Base-by-base conservation (phyloP, 805 yeast species). In the Scheffersomyces spartinae region DNA sequence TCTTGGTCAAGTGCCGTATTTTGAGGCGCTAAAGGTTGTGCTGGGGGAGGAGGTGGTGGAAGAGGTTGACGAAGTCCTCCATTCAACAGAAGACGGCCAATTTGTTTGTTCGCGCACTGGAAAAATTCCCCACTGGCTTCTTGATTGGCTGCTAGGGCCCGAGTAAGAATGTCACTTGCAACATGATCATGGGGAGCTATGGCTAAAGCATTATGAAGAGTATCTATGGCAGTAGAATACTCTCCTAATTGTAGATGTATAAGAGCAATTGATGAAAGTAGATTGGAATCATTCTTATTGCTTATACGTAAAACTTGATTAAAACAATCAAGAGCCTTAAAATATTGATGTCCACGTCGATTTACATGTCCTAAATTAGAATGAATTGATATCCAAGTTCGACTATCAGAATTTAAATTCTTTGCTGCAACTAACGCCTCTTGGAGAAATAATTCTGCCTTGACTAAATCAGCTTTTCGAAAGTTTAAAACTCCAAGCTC, bases 401-500 rank as follows among this genome's bases (percentile, higher is more conserved):
- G 74, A 4, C 88, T 73, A 35, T 84, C 94, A 6, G 86, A 71
- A 37, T 79, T 76, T 32, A 82, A 56, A 30, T 66, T 63, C 35
- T 63, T 70, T 1, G 91, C 77, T 1, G 81, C 79, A 7, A 65
- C 61, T 22, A 81, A 51, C 0, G 95, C 95, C 39, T 72, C 74
- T 22, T 64, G 60, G 40, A 86, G 70, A 42, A 64, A 79, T 14
- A 60, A 49, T 43, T 84, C 91, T 0, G 96, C 91, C 34, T 64
- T 71, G 8, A 51, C 45, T 15, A 77, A 60, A 28, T 82, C 79
- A 32, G 64, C 61, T 39, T 72, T 76, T 45, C 88, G 86, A 45
- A 82, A 91, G 40, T 73, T 64, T n/a, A 86, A 70, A 2, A 91
- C 97, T 4, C 96, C 99, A 45, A 88, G 55, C 47, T 91, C 99